Evolutionary conservation across 2,329 filamentous ascomycete genomes (phyloP), one percentile per base, ranked within the genome.

Genomic region (Teratosphaeria zuluensis): DNA sequence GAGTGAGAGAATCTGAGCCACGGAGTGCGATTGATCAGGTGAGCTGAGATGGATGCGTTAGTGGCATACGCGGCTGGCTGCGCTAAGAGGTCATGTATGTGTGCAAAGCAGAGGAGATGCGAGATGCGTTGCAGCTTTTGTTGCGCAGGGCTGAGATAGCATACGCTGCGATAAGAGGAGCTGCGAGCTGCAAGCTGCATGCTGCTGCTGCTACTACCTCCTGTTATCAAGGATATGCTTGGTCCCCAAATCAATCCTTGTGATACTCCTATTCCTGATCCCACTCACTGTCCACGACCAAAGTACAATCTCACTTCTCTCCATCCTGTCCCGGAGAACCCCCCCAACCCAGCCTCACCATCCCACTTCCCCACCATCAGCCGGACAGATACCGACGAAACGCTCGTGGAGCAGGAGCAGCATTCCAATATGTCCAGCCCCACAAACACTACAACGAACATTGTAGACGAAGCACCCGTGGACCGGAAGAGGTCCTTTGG

Each of bases 401-500:
- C 35, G 35, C 35, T 38, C 14, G 35, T 38, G 8, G 35, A 38
- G 35, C 35, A 38, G 24, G 24, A 28, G 2, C 35, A 38, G 35
- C 33, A 35, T 9, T 11, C 7, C 35, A 38, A 16, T 2, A 38
- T 38, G 35, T 38, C 35, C 16, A 38, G 35, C 12, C 11, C 35
- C 14, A 16, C 35, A n/a, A n/a, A n/a, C 16, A 16, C 35, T 16
- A 16, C 4, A 2, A 14, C 35, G 35, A 2, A 28, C 4, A 28
- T 28, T 4, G 24, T 28, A 28, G 35, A 38, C 12, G 35, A 38
- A 14, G 8, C 12, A 4, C 16, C 35, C 5, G 32, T 54, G 12
- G 59, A 63, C 33, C 56, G 62, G 21, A 54, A 57, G 31, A 61
- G 57, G 32, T 51, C 59, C 6, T 56, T 59, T 52, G 63, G 63